These are phyloP conservation scores for Kazachstania sp. DNA, from an alignment of 1,139 yeast species.

Conservation along the genomic window DNA sequence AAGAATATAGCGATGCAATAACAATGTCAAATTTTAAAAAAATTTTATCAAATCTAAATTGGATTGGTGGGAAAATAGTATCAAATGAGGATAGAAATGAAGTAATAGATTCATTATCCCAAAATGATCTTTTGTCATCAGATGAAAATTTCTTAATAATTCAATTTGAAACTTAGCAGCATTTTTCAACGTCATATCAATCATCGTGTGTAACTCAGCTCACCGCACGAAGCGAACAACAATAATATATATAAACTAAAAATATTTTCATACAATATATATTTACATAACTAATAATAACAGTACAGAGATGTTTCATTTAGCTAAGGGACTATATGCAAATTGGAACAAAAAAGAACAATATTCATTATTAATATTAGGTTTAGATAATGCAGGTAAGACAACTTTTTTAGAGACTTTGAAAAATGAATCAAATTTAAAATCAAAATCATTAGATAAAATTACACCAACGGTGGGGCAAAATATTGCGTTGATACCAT, in stretches of 20 bases:
- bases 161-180: conserved; percentile 27
- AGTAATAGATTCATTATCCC: conserved; percentile 4
- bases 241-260: not conserved
- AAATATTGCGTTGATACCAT: conserved; percentile 48
- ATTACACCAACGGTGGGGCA: conserved; percentile 73
- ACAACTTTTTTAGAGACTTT: conserved; percentile 68
- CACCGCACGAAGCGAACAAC: no score
- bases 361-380: conserved; percentile 70
- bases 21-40: conserved; percentile 13
- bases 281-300: not conserved
- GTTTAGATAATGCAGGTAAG: conserved; percentile 94
- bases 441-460: conserved; percentile 32
- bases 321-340: conserved; percentile 51
- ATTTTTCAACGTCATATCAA: no score
- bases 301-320: conserved; percentile 49
- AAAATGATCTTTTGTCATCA: conserved; percentile 15
- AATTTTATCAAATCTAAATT: conserved; percentile 23
- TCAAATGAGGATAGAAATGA: conserved; percentile 21
- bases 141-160: conserved; percentile 26
- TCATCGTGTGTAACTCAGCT: no score
- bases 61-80: conserved; percentile 28
- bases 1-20: conserved; percentile 9
- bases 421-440: conserved; percentile 42
- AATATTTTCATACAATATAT: not conserved
- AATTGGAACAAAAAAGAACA: conserved; percentile 53